These are phyloP conservation scores for Debaryomyces udenii DNA, from an alignment of 1,139 yeast species.

Conservation along the genomic window DNA sequence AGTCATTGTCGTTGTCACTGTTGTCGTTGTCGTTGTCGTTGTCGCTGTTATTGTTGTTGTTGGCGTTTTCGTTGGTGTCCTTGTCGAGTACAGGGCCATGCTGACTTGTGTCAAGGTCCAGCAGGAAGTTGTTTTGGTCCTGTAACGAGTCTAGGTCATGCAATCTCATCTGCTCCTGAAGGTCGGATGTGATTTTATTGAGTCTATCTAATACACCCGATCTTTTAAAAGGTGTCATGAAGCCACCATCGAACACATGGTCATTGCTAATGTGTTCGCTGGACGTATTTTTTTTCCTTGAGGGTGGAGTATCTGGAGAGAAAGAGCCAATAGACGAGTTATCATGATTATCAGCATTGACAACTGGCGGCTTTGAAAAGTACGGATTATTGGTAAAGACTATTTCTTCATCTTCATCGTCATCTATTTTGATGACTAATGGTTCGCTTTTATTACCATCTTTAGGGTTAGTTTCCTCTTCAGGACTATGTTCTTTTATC, in stretches of 20 bases:
- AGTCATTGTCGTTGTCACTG: conserved; percentile 18
- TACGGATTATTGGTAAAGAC: conserved; percentile 3
- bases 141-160: conserved; percentile 23
- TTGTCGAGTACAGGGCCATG: neutral
- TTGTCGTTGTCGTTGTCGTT: conserved; percentile 10
- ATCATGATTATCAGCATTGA: neutral
- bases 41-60: neutral
- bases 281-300: neutral
- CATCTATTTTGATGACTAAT: neutral
- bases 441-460: neutral
- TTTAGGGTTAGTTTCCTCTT: neutral
- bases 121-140: conserved; percentile 1
- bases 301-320: conserved; percentile 42
- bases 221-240: conserved; percentile 21
- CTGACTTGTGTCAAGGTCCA: neutral
- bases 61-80: no score
- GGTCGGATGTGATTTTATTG: conserved; percentile 45
- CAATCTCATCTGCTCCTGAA: conserved; percentile 34
- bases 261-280: neutral
- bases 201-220: conserved; percentile 44
- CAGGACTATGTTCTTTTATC: neutral
- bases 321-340: conserved; percentile 34
- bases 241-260: neutral
- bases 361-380: conserved; percentile 1
- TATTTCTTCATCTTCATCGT: neutral